Evolutionary conservation across 2,329 filamentous ascomycete genomes (phyloP), one percentile per base, ranked within the genome.

Genomic region (Penicillium sp.): DNA sequence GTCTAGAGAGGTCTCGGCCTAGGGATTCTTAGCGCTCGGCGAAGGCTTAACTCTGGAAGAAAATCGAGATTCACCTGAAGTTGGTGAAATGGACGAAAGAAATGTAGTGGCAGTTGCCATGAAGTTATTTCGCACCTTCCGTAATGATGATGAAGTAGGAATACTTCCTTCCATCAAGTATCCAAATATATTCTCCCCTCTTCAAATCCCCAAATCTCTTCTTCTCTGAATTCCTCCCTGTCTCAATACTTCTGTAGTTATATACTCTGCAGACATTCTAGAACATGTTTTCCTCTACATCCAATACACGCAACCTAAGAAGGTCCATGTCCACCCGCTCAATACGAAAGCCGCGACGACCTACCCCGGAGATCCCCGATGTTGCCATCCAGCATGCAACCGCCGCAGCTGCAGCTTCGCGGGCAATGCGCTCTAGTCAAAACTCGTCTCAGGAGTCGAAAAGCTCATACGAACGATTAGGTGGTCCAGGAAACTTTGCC

Each of bases 241-340:
- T 19, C 13, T 36, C 23, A 39, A 38, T 55, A 51, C 17, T 17
- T 19, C 29, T 44, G 38, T 45, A 42, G 29, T 58, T 67, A 57
- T 57, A 66, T 61, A 68, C 57, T 61, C 60, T 60, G 58, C 68
- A 63, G 61, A 49, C 19, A n/a, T 66, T 67, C 55, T 36, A 25
- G 52, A 66, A 49, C 60, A 67, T 67, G 65, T 64, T 66, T 66
- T 65, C 67, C 55, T 68, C 47, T 51, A 21, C 71, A 33, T 67
- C 67, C 57, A 68, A 58, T 61, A 55, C 67, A 35, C 72, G 58
- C 53, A 69, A 68, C 47, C 68, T 78, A 38, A 70, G 72, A 60
- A 69, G 73, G 57, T 69, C 74, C 27, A 75, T 75, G 63, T 79
- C 77, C 25, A 61, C 71, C 44, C 72, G 72, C 49, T 77, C 75